phyloP scores from a whole-genome alignment of 129 eudicot genomes.

The Tagetes patula region DNA sequence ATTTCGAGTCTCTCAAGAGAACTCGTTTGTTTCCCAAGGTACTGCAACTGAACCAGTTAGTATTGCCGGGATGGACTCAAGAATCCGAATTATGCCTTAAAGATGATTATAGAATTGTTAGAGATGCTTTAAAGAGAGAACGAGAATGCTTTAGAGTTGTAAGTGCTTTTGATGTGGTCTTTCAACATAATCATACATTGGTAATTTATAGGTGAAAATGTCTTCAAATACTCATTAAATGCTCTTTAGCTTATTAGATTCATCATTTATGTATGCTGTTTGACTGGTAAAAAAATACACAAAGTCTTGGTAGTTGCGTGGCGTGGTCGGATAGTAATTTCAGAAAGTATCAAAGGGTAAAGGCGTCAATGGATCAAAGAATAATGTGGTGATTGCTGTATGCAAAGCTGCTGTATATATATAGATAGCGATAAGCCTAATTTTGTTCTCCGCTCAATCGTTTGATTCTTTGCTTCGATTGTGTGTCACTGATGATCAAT shows the following conservation, averaged over 20 bases:
- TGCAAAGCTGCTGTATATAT: conserved; percentile 14
- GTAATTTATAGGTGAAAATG: too few relatives aligned
- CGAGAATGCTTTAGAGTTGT: too few relatives aligned
- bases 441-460: conserved; percentile 2
- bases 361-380: background rate
- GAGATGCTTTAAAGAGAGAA: too few relatives aligned
- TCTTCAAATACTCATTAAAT: background rate
- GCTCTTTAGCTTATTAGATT: background rate
- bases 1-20: too few relatives aligned
- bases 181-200: too few relatives aligned
- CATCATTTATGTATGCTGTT: conserved; percentile 13
- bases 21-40: too few relatives aligned
- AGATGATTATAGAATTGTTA: too few relatives aligned
- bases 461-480: conserved; percentile 22
- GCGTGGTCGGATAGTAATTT: background rate
- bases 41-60: too few relatives aligned
- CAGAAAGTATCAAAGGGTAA: conserved; percentile 16
- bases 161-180: too few relatives aligned
- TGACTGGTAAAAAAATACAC: conserved; percentile 12
- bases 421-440: conserved; percentile 27
- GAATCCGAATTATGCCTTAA: too few relatives aligned
- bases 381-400: conserved; percentile 27
- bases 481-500: conserved; percentile 16
- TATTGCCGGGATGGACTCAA: too few relatives aligned
- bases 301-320: conserved; percentile 3